phyloP scores from a whole-genome alignment of 2,329 filamentous ascomycete genomes.

The Knufia petricola region DNA sequence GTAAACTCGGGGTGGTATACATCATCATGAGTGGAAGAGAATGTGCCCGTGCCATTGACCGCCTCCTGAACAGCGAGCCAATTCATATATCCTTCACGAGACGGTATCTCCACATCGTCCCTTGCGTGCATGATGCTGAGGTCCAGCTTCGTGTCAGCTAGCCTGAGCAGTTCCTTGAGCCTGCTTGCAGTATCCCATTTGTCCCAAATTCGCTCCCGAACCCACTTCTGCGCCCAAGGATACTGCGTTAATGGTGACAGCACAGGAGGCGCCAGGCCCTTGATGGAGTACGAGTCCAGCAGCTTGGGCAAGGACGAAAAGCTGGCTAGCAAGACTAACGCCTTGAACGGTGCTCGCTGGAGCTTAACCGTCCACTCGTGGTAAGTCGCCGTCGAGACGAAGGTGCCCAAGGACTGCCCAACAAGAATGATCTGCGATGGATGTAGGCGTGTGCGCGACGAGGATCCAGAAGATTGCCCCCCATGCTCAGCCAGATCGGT shows the following conservation, averaged over 20 bases:
- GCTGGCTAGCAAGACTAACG: slow-evolving; percentile 66
- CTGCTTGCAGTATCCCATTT: slow-evolving; percentile 67
- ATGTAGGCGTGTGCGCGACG: slow-evolving; percentile 30
- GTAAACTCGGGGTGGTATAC: slow-evolving; percentile 12
- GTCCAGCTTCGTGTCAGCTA: slow-evolving; percentile 47
- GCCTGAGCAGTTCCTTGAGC: slow-evolving; percentile 47
- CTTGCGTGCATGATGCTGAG: slow-evolving; percentile 69
- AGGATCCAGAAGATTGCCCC: neutral
- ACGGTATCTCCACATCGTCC: slow-evolving; percentile 76
- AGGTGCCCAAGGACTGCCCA: slow-evolving; percentile 83
- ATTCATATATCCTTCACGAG: slow-evolving; percentile 37
- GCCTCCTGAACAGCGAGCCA: slow-evolving; percentile 29
- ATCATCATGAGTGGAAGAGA: slow-evolving; percentile 20
- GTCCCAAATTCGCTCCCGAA: slow-evolving; percentile 61
- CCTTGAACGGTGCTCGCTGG: slow-evolving; percentile 57
- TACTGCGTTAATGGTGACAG: slow-evolving; percentile 64
- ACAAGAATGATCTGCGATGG: slow-evolving; percentile 66
- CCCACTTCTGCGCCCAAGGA: slow-evolving; percentile 52
- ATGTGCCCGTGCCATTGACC: slow-evolving; percentile 15
- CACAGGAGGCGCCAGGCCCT: slow-evolving; percentile 63
- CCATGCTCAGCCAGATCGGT: no score
- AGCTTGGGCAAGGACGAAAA: slow-evolving; percentile 68
- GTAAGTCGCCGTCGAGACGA: slow-evolving; percentile 62
- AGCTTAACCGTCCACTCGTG: slow-evolving; percentile 41
- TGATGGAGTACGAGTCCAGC: slow-evolving; percentile 66